These are phyloP conservation scores for Colletotrichum paranaense DNA, from an alignment of 2,329 filamentous ascomycete species.

Conservation along the genomic window DNA sequence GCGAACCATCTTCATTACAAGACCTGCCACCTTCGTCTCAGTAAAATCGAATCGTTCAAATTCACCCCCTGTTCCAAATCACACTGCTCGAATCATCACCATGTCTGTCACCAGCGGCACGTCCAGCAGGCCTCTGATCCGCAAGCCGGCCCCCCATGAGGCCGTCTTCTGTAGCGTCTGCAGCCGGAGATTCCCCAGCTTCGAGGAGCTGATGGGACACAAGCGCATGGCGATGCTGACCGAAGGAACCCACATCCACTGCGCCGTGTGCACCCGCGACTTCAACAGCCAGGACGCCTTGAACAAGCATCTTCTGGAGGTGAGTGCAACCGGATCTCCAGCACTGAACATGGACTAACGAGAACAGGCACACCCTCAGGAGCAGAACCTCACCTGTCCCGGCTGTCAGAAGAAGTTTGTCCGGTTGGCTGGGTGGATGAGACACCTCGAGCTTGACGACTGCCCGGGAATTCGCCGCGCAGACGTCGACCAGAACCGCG, in stretches of 20 bases:
- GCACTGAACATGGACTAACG: slow-evolving; percentile 2
- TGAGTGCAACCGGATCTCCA: not conserved
- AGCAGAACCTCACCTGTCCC: slow-evolving; percentile 58
- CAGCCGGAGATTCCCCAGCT: not conserved
- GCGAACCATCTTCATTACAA: not conserved
- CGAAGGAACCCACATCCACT: slow-evolving; percentile 47
- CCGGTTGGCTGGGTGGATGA: slow-evolving; percentile 51
- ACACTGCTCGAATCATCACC: not conserved
- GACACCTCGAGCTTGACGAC: slow-evolving; percentile 56
- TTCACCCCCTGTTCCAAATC: not conserved
- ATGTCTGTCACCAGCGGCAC: slow-evolving; percentile 3
- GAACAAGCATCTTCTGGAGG: slow-evolving; percentile 43
- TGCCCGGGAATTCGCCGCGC: slow-evolving; percentile 50
- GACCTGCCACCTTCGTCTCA: not conserved
- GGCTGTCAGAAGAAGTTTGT: slow-evolving; percentile 55
- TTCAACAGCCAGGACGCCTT: slow-evolving; percentile 50
- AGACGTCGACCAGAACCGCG: slow-evolving; percentile 47
- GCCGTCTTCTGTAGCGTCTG: slow-evolving; percentile 7
- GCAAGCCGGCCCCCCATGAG: slow-evolving; percentile 11
- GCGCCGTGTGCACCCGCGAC: slow-evolving; percentile 50
- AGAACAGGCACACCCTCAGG: slow-evolving; percentile 49
- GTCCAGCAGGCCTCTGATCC: not conserved
- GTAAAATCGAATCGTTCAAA: too few species aligned
- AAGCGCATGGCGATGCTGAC: slow-evolving; percentile 46
- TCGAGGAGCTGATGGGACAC: slow-evolving; percentile 12